Conservation (phyloP, 208 protist species). For the Trypanosoma platydactyli region DNA sequence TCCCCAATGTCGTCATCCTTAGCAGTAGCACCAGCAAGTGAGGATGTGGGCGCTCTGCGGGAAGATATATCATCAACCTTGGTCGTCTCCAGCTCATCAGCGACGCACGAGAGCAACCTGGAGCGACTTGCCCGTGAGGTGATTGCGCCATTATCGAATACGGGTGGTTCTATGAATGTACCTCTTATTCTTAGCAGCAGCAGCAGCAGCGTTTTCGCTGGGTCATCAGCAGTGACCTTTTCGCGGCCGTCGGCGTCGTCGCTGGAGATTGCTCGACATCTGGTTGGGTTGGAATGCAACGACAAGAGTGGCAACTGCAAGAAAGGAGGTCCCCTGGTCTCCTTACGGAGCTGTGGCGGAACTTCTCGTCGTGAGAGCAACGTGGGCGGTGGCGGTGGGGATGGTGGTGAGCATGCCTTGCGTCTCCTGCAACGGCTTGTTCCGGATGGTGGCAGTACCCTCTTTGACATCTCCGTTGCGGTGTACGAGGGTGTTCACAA, state of each 20-base stretch:
- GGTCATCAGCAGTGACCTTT: constrained; percentile 2
- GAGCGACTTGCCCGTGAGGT: constrained; percentile 9
- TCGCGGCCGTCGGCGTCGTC: constrained; percentile 4
- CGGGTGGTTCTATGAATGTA: neutral
- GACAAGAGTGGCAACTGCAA: neutral
- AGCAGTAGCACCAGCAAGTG: no score
- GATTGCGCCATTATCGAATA: neutral
- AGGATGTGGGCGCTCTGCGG: no score
- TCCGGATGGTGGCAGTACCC: neutral
- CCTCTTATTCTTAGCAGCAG: neutral
- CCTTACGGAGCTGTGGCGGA: neutral
- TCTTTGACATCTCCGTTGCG: neutral
- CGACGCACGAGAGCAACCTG: constrained; percentile 3
- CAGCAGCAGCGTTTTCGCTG: neutral
- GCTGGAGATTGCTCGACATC: neutral
- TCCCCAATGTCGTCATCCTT: no score
- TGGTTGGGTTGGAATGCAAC: neutral
- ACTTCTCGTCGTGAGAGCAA: neutral
- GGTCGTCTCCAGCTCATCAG: neutral
- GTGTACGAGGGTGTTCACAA: constrained; percentile 2
- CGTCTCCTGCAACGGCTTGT: constrained; percentile 4
- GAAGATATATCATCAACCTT: no score
- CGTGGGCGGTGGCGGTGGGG: neutral
- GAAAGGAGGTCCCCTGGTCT: neutral
- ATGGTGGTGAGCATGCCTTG: neutral